phyloP scores from a whole-genome alignment of 345 rosid genomes.

The Eucalyptus erythrocorys region DNA sequence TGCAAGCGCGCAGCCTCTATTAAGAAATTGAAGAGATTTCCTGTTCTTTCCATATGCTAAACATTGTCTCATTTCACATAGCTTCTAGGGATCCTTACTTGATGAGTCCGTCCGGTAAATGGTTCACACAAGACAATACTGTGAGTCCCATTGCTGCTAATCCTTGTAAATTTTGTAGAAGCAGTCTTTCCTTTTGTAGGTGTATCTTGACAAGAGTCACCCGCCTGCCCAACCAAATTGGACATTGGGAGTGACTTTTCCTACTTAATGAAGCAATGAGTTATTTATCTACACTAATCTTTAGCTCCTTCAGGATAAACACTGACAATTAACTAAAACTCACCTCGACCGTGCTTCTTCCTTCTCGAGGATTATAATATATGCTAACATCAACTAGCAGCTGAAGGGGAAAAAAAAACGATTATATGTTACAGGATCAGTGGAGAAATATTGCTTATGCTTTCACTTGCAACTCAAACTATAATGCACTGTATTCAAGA shows the following conservation, averaged over 20 bases:
- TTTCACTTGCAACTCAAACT: background rate
- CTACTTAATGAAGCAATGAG: background rate
- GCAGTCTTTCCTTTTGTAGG: constrained; percentile 68
- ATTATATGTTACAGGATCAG: background rate
- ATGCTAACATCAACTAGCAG: constrained; percentile 52
- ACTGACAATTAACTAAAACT: background rate
- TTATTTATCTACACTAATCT: background rate
- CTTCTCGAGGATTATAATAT: constrained; percentile 62
- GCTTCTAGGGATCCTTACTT: constrained; percentile 32
- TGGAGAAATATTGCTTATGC: background rate
- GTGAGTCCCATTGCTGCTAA: constrained; percentile 64
- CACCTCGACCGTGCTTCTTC: constrained; percentile 78
- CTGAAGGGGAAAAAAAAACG: constrained; percentile 8
- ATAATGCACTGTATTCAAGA: background rate
- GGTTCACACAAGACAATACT: constrained; percentile 91
- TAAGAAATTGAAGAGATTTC: background rate
- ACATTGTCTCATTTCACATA: background rate
- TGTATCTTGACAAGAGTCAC: constrained; percentile 15
- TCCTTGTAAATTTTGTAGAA: constrained; percentile 77
- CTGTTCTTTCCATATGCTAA: background rate
- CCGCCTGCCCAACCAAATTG: constrained; percentile 24
- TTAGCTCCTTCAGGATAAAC: background rate
- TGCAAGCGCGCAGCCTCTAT: background rate
- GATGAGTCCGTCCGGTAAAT: constrained; percentile 93
- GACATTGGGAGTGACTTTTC: background rate